Evolutionary conservation across 176 grass and related monocot genomes (phyloP), one percentile per base, ranked within the genome.

Genomic region (Tuctoria greenei): DNA sequence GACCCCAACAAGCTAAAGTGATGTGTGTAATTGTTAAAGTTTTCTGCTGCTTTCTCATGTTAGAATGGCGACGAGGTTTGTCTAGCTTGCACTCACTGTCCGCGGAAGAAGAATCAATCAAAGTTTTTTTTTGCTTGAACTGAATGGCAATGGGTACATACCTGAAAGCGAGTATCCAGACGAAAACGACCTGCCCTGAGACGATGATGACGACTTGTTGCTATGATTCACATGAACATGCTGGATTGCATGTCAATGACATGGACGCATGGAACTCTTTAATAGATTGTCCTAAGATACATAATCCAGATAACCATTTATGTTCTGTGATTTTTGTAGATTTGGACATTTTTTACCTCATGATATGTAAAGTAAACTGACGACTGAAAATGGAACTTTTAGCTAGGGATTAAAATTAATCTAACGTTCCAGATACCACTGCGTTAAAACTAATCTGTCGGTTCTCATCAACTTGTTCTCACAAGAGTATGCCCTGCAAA

Each of bases 1-100:
- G 43, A 35, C 38, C 65, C 44, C 73, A 65, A 52, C 78, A 62
- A 52, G 26, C 68, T 73, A 38, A 72, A 76, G 26, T 76, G 35
- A 7, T 76, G 78, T 61, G 61, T 52, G 78, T 68, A 79, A 72
- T 50, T 31, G 25, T 51, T 88, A 88, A 67, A 73, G 44, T 78
- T 73, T 60, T 41, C 16, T 78, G 66, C 24, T 51, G 37, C 12
- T 78, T 78, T 14, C 14, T 61, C 1, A 44, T 71, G 16, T 44
- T 31, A 78, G 44, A 78, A 23, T 35, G 34, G 12, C 70, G 54
- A 71, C 66, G 69, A 52, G 46, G 6, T 42, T 28, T 34, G 45
- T 16, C 27, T 70, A 69, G 64, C 46, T 27, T 74, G 11, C 20
- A 64, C 64, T 55, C 56, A 63, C 4, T 61, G 62, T 74, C 27